A percentile compares a stretch with the other conserved stretches of the same genome.
Evolutionary conservation across 129 eudicot genomes (phyloP).

Genomic region (Escallonia rubra): DNA sequence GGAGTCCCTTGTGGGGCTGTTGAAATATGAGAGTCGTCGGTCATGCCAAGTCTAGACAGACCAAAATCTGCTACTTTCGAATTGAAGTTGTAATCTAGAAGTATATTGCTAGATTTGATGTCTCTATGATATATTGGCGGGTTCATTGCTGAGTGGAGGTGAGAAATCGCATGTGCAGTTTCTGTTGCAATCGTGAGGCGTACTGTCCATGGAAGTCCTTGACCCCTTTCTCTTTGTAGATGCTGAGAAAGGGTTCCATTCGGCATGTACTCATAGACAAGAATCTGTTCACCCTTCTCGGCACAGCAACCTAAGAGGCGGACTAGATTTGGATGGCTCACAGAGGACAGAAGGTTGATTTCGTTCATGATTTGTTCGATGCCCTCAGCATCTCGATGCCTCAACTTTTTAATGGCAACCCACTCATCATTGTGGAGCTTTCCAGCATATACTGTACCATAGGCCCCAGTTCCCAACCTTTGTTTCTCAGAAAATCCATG

Average conservation of each 20-base stretch:
- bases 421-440: constrained; percentile 68
- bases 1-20: constrained; percentile 99
- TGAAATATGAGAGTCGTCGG: constrained; percentile 79
- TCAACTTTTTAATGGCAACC: constrained; percentile 79
- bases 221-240: constrained; percentile 79
- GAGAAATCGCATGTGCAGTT: constrained; percentile 83
- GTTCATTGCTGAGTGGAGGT: constrained; percentile 75
- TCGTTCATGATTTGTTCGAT: constrained; percentile 86
- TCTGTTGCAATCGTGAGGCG: constrained; percentile 78
- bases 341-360: constrained; percentile 86
- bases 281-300: constrained; percentile 85
- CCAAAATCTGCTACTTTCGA: constrained; percentile 97
- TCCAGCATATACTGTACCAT: constrained; percentile 90
- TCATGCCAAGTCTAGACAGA: constrained; percentile 85
- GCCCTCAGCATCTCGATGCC: constrained; percentile 58
- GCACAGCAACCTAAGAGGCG: constrained; percentile 89
- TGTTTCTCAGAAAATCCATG: constrained; percentile 66
- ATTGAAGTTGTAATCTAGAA: constrained; percentile 52
- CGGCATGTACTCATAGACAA: constrained; percentile 87
- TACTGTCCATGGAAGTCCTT: constrained; percentile 77
- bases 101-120: constrained; percentile 90
- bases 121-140: constrained; percentile 96
- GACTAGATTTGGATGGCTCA: constrained; percentile 90
- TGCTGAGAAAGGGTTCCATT: constrained; percentile 87
- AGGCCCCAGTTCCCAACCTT: constrained; percentile 82